Percentiles rank a stretch among this genome's conserved stretches.
Conservation (phyloP, 805 yeast species). For the Teunomyces kruisii region DNA sequence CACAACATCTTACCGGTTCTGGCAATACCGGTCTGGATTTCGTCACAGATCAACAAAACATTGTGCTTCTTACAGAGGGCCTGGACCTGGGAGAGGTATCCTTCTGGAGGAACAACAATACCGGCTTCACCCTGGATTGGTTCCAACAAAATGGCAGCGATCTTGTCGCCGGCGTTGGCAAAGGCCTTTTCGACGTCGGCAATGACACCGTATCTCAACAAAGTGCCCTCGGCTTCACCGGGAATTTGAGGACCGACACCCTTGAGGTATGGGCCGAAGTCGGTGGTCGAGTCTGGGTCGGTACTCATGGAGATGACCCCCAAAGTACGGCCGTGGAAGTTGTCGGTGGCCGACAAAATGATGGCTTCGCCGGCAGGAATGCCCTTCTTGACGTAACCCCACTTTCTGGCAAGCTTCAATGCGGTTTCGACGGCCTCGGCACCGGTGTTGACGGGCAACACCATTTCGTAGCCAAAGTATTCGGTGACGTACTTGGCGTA, state of each 20-base stretch:
- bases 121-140: conserved; percentile 99
- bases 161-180: conserved; percentile 76
- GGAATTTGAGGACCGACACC: conserved; percentile 86
- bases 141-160: conserved; percentile 89
- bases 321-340: conserved; percentile 95
- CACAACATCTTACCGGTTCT: conserved; percentile 95
- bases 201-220: conserved; percentile 78
- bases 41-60: conserved; percentile 89
- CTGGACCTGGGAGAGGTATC: conserved; percentile 71
- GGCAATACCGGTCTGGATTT: conserved; percentile 96
- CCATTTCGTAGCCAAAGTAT: conserved; percentile 86
- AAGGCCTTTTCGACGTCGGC: conserved; percentile 86
- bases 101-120: conserved; percentile 87
- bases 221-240: conserved; percentile 57
- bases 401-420: conserved; percentile 89
- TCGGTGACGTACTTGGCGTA: conserved; percentile 88
- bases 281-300: conserved; percentile 85
- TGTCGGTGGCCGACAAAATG: conserved; percentile 80
- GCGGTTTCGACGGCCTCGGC: conserved; percentile 98
- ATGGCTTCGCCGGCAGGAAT: conserved; percentile 84
- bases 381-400: conserved; percentile 91
- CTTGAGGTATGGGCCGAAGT: conserved; percentile 85
- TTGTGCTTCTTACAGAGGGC: conserved; percentile 79
- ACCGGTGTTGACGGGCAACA: conserved; percentile 97
- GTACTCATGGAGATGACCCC: conserved; percentile 96